Conservation (phyloP, 768 basidiomycete species). For the Rhodocollybia butyracea region DNA sequence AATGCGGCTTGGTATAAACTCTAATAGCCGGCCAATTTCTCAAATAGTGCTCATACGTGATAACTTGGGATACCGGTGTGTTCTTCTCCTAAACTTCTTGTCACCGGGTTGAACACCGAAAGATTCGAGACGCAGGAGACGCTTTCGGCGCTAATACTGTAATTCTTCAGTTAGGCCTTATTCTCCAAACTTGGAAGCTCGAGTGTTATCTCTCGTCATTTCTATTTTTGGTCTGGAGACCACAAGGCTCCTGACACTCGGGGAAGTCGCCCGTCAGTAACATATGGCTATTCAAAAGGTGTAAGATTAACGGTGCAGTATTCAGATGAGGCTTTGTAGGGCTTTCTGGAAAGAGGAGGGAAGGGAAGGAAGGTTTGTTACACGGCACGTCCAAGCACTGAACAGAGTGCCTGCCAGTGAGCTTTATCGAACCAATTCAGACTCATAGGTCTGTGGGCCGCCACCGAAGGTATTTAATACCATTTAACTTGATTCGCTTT, state of each 20-base stretch:
- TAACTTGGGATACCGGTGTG: background rate
- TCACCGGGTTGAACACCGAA: background rate
- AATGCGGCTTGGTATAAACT: background rate
- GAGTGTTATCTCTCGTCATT: too few relatives aligned
- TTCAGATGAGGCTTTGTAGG: background rate
- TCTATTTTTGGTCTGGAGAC: background rate
- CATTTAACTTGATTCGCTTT: background rate
- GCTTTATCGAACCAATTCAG: background rate
- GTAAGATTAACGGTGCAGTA: background rate
- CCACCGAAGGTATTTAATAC: background rate
- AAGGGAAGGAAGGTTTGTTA: too few relatives aligned
- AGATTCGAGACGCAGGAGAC: too few relatives aligned
- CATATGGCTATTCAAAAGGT: too few relatives aligned
- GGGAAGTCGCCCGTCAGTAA: too few relatives aligned
- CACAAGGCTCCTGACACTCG: too few relatives aligned
- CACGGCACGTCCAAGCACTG: too few relatives aligned
- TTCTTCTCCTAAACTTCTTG: background rate
- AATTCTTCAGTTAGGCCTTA: too few relatives aligned
- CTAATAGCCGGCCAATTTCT: background rate
- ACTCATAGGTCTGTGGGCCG: background rate
- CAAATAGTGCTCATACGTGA: background rate
- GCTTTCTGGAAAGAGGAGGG: background rate
- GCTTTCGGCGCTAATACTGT: too few relatives aligned
- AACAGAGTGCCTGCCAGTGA: background rate
- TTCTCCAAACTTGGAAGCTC: too few relatives aligned